Base-by-base conservation (phyloP, 768 basidiomycete species). In the Gelatoporia subvermispora region DNA sequence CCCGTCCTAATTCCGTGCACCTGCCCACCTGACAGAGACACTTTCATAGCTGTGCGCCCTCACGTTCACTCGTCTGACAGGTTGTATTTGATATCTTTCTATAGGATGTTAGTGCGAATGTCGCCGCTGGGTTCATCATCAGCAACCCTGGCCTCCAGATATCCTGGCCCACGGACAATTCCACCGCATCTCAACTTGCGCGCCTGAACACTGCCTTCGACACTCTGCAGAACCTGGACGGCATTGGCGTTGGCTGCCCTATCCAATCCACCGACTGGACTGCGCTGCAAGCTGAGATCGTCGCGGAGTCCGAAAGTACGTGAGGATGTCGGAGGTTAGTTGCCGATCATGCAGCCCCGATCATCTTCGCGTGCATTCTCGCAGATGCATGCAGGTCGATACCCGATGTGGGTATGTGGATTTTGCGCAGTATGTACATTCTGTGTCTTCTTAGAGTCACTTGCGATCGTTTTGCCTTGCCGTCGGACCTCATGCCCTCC, bases 191-290 rank as follows among this genome's bases (percentile, higher is more conserved):
- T 17, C 71, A 75, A 57, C 60, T 54, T 37, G 69, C 70, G 34
- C 68, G 72, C 20, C 67, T 89, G 47, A 72, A 77, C 47, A 76
- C 50, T 74, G 49, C 56, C 21, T 56, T 77, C 1, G 75, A 84
- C 28, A 84, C 85, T 1, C 68, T 88, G 18, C 85, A 88, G 66
- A 88, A 88, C 62, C 62, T 87, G 35, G 68, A 72, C 39, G 85
- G 84, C 0, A 69, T 81, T 0, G 85, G 85, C 36, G 64, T 70
- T 5, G 85, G 84, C 9, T 86, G 83, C 60, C 84, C 85, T 2
- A 71, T 77, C 23, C 75, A 74, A 0, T 72, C 81, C 7, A 84
- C 84, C 0, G 85, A 81, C 4, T 79, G 82, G 57, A 55, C 69
- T 20, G 77, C 60, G 7, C 63, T 60, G 50, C 48, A 41, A 13